phyloP scores from a whole-genome alignment of 1,284 basidiomycete species.

The Trichosporon asahii region DNA sequence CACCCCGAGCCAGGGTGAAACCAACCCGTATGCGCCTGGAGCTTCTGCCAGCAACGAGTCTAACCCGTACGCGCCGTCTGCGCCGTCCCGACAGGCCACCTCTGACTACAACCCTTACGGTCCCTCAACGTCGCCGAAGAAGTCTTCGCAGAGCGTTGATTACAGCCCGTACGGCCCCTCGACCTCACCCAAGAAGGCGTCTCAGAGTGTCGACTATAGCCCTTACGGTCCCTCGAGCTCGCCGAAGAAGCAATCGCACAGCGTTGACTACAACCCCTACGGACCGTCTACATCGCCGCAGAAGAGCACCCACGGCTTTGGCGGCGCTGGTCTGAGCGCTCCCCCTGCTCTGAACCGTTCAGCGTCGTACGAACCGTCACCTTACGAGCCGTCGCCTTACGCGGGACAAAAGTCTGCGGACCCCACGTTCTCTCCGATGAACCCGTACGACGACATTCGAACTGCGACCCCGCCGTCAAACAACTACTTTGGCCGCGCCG shows the following conservation, averaged over 20 bases:
- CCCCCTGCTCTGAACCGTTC: neutral
- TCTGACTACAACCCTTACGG: slow-evolving; percentile 18
- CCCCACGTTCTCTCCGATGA: slow-evolving; percentile 13
- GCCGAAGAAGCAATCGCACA: neutral
- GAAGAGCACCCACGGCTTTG: neutral
- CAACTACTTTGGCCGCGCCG: slow-evolving; percentile 58
- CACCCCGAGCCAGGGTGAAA: neutral
- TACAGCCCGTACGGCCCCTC: slow-evolving; percentile 16
- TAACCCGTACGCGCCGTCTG: slow-evolving; percentile 16
- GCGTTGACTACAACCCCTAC: slow-evolving; percentile 12
- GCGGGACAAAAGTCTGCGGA: slow-evolving; percentile 10
- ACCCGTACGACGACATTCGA: neutral
- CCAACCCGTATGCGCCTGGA: neutral
- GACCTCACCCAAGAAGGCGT: slow-evolving; percentile 2
- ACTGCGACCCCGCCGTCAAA: slow-evolving; percentile 30
- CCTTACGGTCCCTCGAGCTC: slow-evolving; percentile 2
- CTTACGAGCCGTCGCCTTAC: slow-evolving; percentile 27
- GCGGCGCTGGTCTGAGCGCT: neutral
- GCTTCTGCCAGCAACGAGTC: neutral
- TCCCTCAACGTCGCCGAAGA: slow-evolving; percentile 6
- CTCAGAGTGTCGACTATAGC: slow-evolving; percentile 6
- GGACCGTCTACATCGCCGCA: slow-evolving; percentile 3
- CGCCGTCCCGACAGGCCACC: slow-evolving; percentile 2
- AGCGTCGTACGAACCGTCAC: slow-evolving; percentile 14
- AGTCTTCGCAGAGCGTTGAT: neutral